A percentile compares a stretch with the other conserved stretches of the same genome.
Conservation (phyloP, 73 alveolate genomes). For the Paramecium octaurelia region DNA sequence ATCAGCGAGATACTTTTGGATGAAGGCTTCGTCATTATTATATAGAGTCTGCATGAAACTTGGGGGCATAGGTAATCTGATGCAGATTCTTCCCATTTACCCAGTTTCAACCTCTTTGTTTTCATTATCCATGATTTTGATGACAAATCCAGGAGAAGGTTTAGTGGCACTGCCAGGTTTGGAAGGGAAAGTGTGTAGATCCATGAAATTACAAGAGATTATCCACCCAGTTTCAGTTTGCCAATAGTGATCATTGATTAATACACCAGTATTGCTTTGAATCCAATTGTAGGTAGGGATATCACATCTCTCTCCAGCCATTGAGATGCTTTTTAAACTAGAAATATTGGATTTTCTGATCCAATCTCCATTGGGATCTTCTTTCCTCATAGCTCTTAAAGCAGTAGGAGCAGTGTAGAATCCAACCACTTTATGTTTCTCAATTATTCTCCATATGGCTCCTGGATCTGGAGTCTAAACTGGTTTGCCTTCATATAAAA, state of each 20-base stretch:
- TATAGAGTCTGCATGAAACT: constrained; percentile 96
- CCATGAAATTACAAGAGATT: constrained; percentile 76
- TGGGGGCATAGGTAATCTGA: constrained; percentile 98
- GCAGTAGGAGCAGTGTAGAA: constrained; percentile 99
- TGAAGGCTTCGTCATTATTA: constrained; percentile 95
- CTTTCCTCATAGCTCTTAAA: constrained; percentile 94
- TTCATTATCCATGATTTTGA: constrained; percentile 83
- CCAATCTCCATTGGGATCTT: constrained; percentile 94
- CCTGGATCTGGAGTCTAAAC: constrained; percentile 94
- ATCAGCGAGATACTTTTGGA: constrained; percentile 89
- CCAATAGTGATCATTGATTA: constrained; percentile 99
- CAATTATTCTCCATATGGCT: constrained; percentile 90
- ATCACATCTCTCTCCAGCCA: constrained; percentile 99
- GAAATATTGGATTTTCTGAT: constrained; percentile 79
- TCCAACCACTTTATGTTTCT: constrained; percentile 87
- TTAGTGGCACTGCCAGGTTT: constrained; percentile 94
- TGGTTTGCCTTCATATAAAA: constrained; percentile 99
- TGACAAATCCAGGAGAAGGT: constrained; percentile 93
- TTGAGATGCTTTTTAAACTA: constrained; percentile 75
- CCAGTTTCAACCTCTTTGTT: constrained; percentile 70
- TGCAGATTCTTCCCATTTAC: constrained; percentile 84
- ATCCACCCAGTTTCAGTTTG: constrained; percentile 99
- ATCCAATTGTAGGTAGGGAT: constrained; percentile 97
- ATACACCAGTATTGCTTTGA: constrained; percentile 70
- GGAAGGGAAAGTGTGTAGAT: constrained; percentile 50